phyloP scores from a whole-genome alignment of 2,329 filamentous ascomycete genomes.

The Aspergillus uvarum region DNA sequence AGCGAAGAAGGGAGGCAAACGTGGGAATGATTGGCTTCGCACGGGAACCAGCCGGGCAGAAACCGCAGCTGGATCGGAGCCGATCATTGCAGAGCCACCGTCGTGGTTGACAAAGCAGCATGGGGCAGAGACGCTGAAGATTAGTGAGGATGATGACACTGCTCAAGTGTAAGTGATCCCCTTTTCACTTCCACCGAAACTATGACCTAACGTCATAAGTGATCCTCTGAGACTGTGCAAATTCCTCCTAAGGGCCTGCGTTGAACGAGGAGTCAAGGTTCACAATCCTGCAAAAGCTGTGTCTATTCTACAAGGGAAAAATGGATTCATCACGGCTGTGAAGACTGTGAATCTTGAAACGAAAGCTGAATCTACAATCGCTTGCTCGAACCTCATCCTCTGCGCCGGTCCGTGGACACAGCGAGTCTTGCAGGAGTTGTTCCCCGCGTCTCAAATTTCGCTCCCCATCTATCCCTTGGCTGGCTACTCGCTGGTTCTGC shows the following conservation, averaged over 20 bases:
- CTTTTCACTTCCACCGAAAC: background rate
- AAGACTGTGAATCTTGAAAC: slow-evolving; percentile 47
- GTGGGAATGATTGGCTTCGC: slow-evolving; percentile 64
- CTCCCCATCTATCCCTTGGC: slow-evolving; percentile 64
- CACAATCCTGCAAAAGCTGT: slow-evolving; percentile 63
- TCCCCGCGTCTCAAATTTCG: slow-evolving; percentile 53
- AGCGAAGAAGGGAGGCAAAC: slow-evolving; percentile 40
- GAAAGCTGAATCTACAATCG: slow-evolving; percentile 40
- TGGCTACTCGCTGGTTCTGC: slow-evolving; percentile 70
- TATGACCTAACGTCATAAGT: slow-evolving; percentile 36
- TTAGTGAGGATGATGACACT: slow-evolving; percentile 60
- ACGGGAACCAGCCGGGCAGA: slow-evolving; percentile 64
- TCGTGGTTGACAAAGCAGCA: slow-evolving; percentile 59
- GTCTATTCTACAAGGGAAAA: slow-evolving; percentile 52
- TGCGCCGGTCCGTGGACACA: slow-evolving; percentile 71
- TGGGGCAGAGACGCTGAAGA: slow-evolving; percentile 59
- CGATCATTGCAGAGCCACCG: slow-evolving; percentile 46
- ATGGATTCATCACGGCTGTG: slow-evolving; percentile 54
- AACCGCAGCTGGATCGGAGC: slow-evolving; percentile 44
- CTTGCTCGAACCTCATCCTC: slow-evolving; percentile 66
- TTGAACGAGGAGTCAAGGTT: slow-evolving; percentile 62
- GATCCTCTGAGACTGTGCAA: slow-evolving; percentile 67
- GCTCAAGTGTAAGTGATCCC: slow-evolving; percentile 60
- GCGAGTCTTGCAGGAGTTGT: slow-evolving; percentile 63
- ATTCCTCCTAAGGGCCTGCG: slow-evolving; percentile 61